phyloP scores from a whole-genome alignment of 495 filamentous ascomycete genomes.

The Cercophora sp. region DNA sequence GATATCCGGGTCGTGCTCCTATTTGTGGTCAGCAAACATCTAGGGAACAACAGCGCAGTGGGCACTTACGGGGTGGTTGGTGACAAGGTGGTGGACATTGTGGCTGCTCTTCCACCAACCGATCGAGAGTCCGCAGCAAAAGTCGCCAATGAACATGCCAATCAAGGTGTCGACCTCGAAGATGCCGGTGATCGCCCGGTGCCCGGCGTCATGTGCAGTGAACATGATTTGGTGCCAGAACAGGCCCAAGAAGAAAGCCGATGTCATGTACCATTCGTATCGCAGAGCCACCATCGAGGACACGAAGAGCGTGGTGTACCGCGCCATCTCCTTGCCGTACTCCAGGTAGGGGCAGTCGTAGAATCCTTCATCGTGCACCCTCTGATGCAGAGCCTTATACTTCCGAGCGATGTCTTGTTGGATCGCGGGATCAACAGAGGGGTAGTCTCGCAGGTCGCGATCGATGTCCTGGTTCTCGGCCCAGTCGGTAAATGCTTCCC shows the following conservation, averaged over 20 bases:
- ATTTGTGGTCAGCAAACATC: background rate
- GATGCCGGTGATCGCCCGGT: conserved; percentile 46
- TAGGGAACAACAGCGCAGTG: background rate
- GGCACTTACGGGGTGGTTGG: conserved; percentile 35
- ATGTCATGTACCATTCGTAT: conserved; percentile 41
- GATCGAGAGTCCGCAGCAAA: conserved; percentile 46
- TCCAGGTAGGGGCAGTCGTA: conserved; percentile 42
- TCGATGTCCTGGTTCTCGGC: conserved; percentile 36
- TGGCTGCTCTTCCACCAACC: conserved; percentile 54
- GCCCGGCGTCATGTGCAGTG: conserved; percentile 49
- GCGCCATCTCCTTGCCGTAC: conserved; percentile 42
- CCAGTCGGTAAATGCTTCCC: conserved; percentile 30
- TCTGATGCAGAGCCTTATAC: conserved; percentile 40
- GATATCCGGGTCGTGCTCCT: conserved; percentile 50
- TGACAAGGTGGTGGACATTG: conserved; percentile 51
- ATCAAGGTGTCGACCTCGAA: conserved; percentile 45
- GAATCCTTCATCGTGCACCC: conserved; percentile 35
- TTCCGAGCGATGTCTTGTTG: conserved; percentile 40
- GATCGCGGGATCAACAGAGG: conserved; percentile 38
- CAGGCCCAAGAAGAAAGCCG: conserved; percentile 42
- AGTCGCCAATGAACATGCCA: conserved; percentile 46
- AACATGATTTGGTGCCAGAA: conserved; percentile 56
- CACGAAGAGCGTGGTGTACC: conserved; percentile 37
- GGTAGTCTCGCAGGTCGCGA: conserved; percentile 32
- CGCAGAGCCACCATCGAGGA: conserved; percentile 31